Base-by-base conservation (phyloP, 2,329 filamentous ascomycete genomes). In the Sporothrix globosa region DNA sequence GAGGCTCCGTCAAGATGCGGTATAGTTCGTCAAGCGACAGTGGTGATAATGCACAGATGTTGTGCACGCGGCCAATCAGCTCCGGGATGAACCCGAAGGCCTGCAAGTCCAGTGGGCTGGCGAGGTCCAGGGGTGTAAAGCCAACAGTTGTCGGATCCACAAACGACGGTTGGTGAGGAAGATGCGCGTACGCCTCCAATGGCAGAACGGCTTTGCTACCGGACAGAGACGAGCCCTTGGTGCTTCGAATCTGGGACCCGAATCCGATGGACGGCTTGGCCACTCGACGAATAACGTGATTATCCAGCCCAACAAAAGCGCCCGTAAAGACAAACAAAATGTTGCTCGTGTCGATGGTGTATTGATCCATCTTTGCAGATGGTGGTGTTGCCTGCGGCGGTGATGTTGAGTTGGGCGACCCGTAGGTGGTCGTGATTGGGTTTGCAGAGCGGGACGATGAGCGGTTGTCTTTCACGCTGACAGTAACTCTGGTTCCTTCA, bases 291-390 rank as follows among this genome's bases (percentile, higher is more conserved):
- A 97, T 84, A 65, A 99, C 88, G 46, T 91, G 87, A 78, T 96
- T 97, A 76, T 97, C 92, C 0, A 98, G 84, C 2, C 94, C 95
- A 48, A 96, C 92, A 78, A 99, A 99, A 21, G 96, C 96, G 21
- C 96, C 96, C 14, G 94, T 96, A 79, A 96, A 97, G 54, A 99
- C 93, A 81, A 99, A 99, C 39, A 99, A 86, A 72, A 99, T 98
- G 76, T 98, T 97, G 74, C 93, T 94, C 0, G 96, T 99, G 76
- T 96, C 91, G 71, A 97, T 90, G 70, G 92, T 89, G 77, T 87
- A 90, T 76, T 90, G 88, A 68, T 89, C 87, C 10, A 85, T 82
- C 74, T 87, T 88, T 44, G 82, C 82, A 0, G 82, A 76, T 0
- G 84, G 82, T 0, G 84, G 84, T 4, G 79, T 76, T 1, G 81